Percentiles rank a stretch among this genome's conserved stretches.
Conservation (phyloP, 441 rosid genomes). For the Breynia disticha region DNA sequence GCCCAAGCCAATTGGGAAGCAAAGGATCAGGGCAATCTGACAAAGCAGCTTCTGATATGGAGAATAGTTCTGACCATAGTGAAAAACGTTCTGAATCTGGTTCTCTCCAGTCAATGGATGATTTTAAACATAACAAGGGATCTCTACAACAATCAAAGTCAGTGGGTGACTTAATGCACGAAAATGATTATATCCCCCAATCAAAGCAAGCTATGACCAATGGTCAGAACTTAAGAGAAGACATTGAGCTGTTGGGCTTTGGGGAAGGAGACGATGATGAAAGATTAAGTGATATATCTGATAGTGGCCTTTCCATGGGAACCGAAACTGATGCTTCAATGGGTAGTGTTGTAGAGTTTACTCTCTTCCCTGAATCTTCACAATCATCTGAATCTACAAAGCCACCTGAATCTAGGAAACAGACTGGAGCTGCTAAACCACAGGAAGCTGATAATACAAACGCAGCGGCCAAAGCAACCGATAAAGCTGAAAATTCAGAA, state of each 20-base stretch:
- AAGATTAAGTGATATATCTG: conserved; percentile 93
- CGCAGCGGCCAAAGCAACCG: conserved; percentile 15
- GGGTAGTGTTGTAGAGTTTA: conserved; percentile 55
- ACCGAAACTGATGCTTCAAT: conserved; percentile 81
- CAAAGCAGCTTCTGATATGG: conserved; percentile 18
- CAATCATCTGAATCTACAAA: conserved; percentile 25
- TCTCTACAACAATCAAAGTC: conserved; percentile 18
- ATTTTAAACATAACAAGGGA: conserved; percentile 7
- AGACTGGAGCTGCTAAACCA: conserved; percentile 14
- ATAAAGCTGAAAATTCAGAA: conserved; percentile 28
- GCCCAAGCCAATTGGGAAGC: conserved; percentile 11
- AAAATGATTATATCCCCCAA: conserved; percentile 22
- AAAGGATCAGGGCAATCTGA: conserved; percentile 14
- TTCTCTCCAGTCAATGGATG: conserved; percentile 46
- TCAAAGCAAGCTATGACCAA: conserved; percentile 26
- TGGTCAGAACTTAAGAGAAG: conserved; percentile 37
- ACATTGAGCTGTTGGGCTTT: conserved; percentile 64
- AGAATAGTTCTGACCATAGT: conserved; percentile 18
- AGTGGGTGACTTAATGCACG: conserved; percentile 26
- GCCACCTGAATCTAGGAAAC: conserved; percentile 33
- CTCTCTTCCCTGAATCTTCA: conserved; percentile 61
- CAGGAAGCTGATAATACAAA: not conserved
- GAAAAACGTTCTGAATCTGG: conserved; percentile 53
- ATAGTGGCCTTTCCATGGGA: conserved; percentile 83
- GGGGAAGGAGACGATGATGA: conserved; percentile 73